Evolutionary conservation across 2,329 filamentous ascomycete species (phyloP), one percentile per base, ranked within the genome.

Genomic region (Ploettnerulaceae sp.): DNA sequence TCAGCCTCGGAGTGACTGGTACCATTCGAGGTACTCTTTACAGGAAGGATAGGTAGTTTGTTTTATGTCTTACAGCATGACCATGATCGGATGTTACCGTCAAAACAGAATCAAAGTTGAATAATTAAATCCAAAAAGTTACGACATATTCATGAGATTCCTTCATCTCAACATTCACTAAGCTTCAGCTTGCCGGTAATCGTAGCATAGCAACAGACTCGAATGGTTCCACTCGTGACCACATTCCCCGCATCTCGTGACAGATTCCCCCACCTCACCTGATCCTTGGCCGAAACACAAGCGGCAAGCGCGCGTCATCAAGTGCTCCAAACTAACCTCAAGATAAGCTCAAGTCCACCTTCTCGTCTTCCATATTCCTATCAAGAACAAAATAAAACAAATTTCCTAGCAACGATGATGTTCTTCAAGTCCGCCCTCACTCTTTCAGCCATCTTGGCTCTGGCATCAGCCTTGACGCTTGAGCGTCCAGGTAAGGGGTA

Each of bases 351-450:
- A 7, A 28, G 12, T 28, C 25, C 25, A 12, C 12, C 25, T 28
- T 28, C 25, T 28, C 12, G 7, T 7, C 12, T 28, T 12, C 12
- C 25, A 28, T 28, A 7, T 28, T 65, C 62, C 43, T 37, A 25
- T 41, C 44, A 47, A 32, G 20, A 36, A 32, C 28, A 44, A 28
- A 25, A 29, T 14, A 15, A 44, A 47, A 25, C 15, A 47, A n/a
- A n/a, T n/a, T n/a, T n/a, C n/a, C 43, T 42, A 17, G 14, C 39
- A 41, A 48, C 29, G 2, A 54, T 54, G 48, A 44, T 49, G 43
- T 51, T 51, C 51, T 47, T 51, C 48, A 54, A 51, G 43, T 51
- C 51, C 22, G 26, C 44, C 26, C 35, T 54, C 4, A 25, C 48
- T 24, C 37, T 54, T 26, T 51, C 51, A 5, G 45, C 51, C 5